A percentile compares a stretch with the other conserved stretches of the same genome.
These are phyloP conservation scores for Pichia insulana DNA, from an alignment of 805 yeast species.

Conservation along the genomic window DNA sequence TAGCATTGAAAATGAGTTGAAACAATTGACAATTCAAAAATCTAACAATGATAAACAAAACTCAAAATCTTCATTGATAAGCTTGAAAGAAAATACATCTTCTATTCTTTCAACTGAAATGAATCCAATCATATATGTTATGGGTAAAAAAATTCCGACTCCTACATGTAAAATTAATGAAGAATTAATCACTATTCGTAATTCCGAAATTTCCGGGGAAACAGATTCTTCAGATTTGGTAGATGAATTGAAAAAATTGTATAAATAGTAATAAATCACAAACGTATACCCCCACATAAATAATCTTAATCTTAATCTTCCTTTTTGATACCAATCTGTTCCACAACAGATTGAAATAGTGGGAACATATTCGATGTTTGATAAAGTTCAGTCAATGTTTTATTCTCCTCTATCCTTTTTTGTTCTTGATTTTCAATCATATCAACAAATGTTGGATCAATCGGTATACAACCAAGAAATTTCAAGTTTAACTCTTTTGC, in stretches of 20 bases:
- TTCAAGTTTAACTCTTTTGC: constrained; percentile 55
- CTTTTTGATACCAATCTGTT: constrained; percentile 18
- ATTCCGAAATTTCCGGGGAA: neutral
- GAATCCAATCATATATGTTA: neutral
- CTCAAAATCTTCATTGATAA: constrained; percentile 1
- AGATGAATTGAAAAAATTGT: constrained; percentile 8
- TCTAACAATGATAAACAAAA: constrained; percentile 14
- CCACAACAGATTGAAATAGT: constrained; percentile 39
- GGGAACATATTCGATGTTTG: constrained; percentile 30
- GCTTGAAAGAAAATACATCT: neutral
- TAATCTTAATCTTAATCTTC: no score
- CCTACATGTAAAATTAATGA: constrained; percentile 15
- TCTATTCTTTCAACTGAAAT: neutral
- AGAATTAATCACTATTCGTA: constrained; percentile 5
- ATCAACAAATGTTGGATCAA: constrained; percentile 86
- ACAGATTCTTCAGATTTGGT: neutral
- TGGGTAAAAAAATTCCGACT: constrained; percentile 3
- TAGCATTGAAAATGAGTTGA: constrained; percentile 20
- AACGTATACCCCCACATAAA: no score
- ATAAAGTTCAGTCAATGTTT: constrained; percentile 31
- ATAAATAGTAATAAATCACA: constrained; percentile 1
- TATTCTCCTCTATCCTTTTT: constrained; percentile 34
- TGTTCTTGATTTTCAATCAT: constrained; percentile 78
- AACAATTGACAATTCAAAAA: no score
- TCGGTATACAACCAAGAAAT: constrained; percentile 82